Conservation (phyloP, 805 yeast genomes). For the Lipomyces sp. region DNA sequence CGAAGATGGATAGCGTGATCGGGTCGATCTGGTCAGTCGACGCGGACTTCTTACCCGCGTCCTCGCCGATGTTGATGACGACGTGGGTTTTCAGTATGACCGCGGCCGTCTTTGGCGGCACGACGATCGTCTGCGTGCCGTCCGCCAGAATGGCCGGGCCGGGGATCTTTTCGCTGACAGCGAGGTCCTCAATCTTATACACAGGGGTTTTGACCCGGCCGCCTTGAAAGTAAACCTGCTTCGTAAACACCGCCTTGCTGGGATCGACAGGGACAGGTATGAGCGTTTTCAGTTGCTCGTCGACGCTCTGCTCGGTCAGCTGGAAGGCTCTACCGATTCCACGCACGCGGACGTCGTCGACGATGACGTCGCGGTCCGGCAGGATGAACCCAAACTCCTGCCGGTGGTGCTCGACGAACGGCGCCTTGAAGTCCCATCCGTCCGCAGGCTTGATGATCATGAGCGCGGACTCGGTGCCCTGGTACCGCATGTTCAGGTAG, state of each 20-base stretch:
- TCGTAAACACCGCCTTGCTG: slow-evolving; percentile 33
- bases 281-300: slow-evolving; percentile 51
- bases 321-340: slow-evolving; percentile 61
- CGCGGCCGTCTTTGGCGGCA: slow-evolving; percentile 61
- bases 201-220: slow-evolving; percentile 50
- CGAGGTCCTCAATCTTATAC: slow-evolving; percentile 52
- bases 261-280: slow-evolving; percentile 4
- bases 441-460: slow-evolving; percentile 49
- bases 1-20: slow-evolving; percentile 68
- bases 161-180: slow-evolving; percentile 49
- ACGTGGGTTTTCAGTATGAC: slow-evolving; percentile 59
- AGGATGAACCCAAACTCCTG: slow-evolving; percentile 72
- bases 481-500: slow-evolving; percentile 72
- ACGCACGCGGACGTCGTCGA: slow-evolving; percentile 72
- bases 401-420: slow-evolving; percentile 55
- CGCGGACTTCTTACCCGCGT: slow-evolving; percentile 3
- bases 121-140: slow-evolving; percentile 73
- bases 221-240: slow-evolving; percentile 56
- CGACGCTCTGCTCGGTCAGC: slow-evolving; percentile 45
- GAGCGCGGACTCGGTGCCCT: slow-evolving; percentile 85
- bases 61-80: slow-evolving; percentile 42
- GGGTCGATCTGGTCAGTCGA: slow-evolving; percentile 52
- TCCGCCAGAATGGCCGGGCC: slow-evolving; percentile 82
- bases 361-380: slow-evolving; percentile 51
- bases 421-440: slow-evolving; percentile 41